Conservation (phyloP, 176 grass and related monocot species). For the Calamus simplicifolius region DNA sequence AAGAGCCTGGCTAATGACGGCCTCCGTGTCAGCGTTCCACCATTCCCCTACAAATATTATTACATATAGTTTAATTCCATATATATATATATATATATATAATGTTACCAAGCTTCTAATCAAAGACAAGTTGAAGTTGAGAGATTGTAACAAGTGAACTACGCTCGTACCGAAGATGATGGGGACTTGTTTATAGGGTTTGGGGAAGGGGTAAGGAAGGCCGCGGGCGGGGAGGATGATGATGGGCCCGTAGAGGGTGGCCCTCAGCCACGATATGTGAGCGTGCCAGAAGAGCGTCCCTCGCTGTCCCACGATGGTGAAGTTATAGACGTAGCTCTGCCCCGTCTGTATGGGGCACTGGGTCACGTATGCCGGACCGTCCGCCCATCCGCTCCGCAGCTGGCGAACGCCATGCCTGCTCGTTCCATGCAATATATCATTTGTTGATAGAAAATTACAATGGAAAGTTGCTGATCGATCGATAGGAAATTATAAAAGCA, state of each 20-base stretch:
- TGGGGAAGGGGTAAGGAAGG: constrained; percentile 52
- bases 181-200: constrained; percentile 54
- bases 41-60: constrained; percentile 33
- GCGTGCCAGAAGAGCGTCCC: constrained; percentile 92
- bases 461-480: not conserved
- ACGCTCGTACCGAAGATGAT: constrained; percentile 44
- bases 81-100: not conserved
- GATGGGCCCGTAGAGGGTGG: constrained; percentile 58
- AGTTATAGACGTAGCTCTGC: constrained; percentile 72
- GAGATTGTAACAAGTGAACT: no score
- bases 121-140: not conserved
- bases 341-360: constrained; percentile 35
- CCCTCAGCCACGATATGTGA: constrained; percentile 74
- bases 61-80: not conserved
- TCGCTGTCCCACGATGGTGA: constrained; percentile 66
- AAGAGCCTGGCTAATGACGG: constrained; percentile 48
- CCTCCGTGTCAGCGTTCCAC: constrained; percentile 70
- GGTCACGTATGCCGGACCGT: not conserved
- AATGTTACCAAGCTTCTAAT: not conserved
- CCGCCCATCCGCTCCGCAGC: constrained; percentile 58
- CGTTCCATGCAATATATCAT: no score
- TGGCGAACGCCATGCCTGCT: constrained; percentile 71
- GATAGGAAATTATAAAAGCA: not conserved
- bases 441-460: not conserved
- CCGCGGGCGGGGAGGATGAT: constrained; percentile 66